Conservation (phyloP, 768 basidiomycete genomes). For the Leccinum ochraceum region DNA sequence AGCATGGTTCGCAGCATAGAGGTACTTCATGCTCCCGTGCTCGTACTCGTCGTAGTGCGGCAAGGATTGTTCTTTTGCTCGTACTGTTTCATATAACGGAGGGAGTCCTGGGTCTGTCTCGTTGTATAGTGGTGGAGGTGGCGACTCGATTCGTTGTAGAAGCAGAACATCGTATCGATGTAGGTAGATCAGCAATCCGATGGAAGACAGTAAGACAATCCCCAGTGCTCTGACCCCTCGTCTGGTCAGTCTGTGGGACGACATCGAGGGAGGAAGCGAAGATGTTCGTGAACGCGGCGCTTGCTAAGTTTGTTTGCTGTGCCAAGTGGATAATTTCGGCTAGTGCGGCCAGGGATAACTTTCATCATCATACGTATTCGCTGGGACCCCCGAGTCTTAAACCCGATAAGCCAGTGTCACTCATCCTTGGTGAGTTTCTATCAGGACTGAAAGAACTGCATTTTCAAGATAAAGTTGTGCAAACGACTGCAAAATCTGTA, state of each 20-base stretch:
- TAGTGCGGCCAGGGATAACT: background rate
- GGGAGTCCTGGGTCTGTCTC: conserved; percentile 26
- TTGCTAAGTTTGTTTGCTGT: background rate
- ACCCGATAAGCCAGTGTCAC: no score
- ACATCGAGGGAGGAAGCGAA: conserved; percentile 15
- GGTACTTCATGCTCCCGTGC: conserved; percentile 38
- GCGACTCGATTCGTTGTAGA: background rate
- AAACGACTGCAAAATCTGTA: no score
- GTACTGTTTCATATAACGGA: conserved; percentile 43
- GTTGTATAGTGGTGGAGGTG: background rate
- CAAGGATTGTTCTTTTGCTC: conserved; percentile 39
- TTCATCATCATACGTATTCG: background rate
- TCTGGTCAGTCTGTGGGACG: conserved; percentile 23
- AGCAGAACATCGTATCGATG: conserved; percentile 7
- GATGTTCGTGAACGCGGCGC: background rate
- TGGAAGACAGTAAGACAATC: conserved; percentile 7
- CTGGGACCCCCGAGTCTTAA: no score
- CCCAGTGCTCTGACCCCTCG: conserved; percentile 24
- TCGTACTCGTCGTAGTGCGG: conserved; percentile 44
- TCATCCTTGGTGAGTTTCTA: no score
- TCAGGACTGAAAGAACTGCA: no score
- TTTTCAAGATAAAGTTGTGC: no score
- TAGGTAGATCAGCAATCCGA: conserved; percentile 17
- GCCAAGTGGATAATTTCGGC: background rate
- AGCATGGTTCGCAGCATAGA: conserved; percentile 50